Evolutionary conservation across 169 alveolate genomes (phyloP), one percentile per base, ranked within the genome.

Genomic region (Plasmodium vivax): DNA sequence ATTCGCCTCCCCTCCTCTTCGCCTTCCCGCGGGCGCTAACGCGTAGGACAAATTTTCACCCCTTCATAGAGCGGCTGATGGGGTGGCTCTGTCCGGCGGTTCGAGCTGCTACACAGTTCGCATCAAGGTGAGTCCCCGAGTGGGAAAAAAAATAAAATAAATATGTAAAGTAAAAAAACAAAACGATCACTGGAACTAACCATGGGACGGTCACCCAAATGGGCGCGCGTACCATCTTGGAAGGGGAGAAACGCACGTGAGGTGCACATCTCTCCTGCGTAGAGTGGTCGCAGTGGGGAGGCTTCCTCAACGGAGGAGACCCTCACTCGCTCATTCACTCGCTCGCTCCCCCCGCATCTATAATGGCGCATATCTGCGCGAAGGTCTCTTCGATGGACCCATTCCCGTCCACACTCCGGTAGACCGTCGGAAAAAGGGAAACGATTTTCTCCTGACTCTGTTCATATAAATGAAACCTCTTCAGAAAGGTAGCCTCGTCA

Each of bases 321-420:
- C 16, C 54, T 43, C n/a, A n/a, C n/a, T n/a, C n/a, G n/a, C n/a
- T n/a, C n/a, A n/a, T n/a, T n/a, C n/a, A n/a, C n/a, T n/a, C n/a
- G n/a, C n/a, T n/a, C n/a, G n/a, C n/a, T n/a, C n/a, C 36, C 43
- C 72, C 58, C 79, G 10, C n/a, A n/a, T 85, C 85, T 27, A 85
- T 16, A 3, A 85, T 85, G 30, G 16, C 32, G 27, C 85, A 85
- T 43, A 85, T 85, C 79, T 85, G 80, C 3, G 54, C 82, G 38
- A 85, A 85, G 58, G 56, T 73, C 19, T 74, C 27, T 30, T 73
- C 41, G 16, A 85, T 85, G 16, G 77, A 32, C 36, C 79, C 79
- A 73, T 85, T 83, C 23, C 93, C 93, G 41, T 85, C 84, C 4
- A 85, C 77, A 85, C 54, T 38, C 77, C 79, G 74, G 14, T 75